Percentiles rank a stretch among this genome's conserved stretches.
phyloP scores from a whole-genome alignment of 2,329 filamentous ascomycete genomes.

The Penicillium digitatum region DNA sequence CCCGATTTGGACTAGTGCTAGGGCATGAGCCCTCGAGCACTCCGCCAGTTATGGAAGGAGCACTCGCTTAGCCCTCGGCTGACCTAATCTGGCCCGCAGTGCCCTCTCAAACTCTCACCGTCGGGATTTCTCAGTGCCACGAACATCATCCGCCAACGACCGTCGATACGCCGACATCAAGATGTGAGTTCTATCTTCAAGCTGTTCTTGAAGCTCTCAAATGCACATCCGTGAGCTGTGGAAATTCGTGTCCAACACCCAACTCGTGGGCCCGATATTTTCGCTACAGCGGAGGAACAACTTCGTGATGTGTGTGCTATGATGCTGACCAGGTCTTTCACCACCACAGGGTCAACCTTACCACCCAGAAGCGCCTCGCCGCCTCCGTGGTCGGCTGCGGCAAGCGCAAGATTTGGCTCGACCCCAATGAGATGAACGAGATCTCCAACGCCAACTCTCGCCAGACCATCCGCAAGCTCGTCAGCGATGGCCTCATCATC shows the following conservation, averaged over 20 bases:
- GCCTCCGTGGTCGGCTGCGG: constrained; percentile 97
- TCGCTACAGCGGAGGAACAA: constrained; percentile 13
- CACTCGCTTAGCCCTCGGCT: constrained; percentile 36
- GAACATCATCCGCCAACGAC: constrained; percentile 46
- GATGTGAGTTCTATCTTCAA: constrained; percentile 42
- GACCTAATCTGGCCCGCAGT: constrained; percentile 39
- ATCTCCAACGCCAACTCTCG: constrained; percentile 99
- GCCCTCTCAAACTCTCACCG: constrained; percentile 40
- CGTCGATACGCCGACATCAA: constrained; percentile 47
- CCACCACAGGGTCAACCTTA: constrained; percentile 88
- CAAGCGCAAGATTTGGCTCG: constrained; percentile 99
- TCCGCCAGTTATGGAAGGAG: constrained; percentile 5
- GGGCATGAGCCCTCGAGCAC: constrained; percentile 2
- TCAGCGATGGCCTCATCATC: constrained; percentile 99
- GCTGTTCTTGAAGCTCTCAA: constrained; percentile 16
- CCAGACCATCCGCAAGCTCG: constrained; percentile 99
- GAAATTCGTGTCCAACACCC: constrained; percentile 3
- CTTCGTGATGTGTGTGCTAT: constrained; percentile 20
- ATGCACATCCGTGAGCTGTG: constrained; percentile 16
- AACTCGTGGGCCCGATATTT: constrained; percentile 13
- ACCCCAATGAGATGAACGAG: constrained; percentile 98
- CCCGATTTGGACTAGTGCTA: constrained; percentile 18
- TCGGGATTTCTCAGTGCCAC: constrained; percentile 40
- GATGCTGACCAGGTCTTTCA: constrained; percentile 31
- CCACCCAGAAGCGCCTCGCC: constrained; percentile 99